Evolutionary conservation across 768 basidiomycete species (phyloP).

Genomic region (Leccinum imitatum): DNA sequence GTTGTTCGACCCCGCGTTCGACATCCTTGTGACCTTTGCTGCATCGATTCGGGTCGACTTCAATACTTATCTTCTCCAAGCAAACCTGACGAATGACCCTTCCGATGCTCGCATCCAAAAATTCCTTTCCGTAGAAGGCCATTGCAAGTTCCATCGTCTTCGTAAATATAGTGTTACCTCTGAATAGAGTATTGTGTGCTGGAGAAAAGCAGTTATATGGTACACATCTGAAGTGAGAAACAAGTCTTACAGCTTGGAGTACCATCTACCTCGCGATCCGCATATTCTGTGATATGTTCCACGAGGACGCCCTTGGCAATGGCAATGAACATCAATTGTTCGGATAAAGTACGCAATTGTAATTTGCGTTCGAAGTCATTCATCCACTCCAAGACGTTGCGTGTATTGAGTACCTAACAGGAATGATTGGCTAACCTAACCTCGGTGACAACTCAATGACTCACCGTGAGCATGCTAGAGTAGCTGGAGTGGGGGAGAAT

Average conservation of each 20-base stretch:
- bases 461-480: constrained; percentile 55
- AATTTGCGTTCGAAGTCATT: constrained; percentile 64
- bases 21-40: constrained; percentile 59
- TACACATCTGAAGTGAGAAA: neutral
- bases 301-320: constrained; percentile 65
- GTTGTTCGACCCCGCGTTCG: constrained; percentile 63
- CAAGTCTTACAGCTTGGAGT: constrained; percentile 57
- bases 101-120: constrained; percentile 81
- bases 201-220: constrained; percentile 4
- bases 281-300: constrained; percentile 67
- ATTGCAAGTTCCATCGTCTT: constrained; percentile 80
- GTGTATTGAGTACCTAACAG: constrained; percentile 41
- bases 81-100: constrained; percentile 65
- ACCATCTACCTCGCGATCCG: constrained; percentile 67
- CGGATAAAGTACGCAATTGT: constrained; percentile 61
- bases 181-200: constrained; percentile 79
- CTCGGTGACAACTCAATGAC: constrained; percentile 14
- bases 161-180: constrained; percentile 64
- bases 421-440: neutral
- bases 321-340: constrained; percentile 66
- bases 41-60: constrained; percentile 75
- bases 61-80: constrained; percentile 72
- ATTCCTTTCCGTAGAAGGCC: constrained; percentile 76
- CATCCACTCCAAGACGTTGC: constrained; percentile 76
- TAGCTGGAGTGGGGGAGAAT: constrained; percentile 72